These are phyloP conservation scores for Ramularia collo-cygni DNA, from an alignment of 2,329 filamentous ascomycete species.

Conservation along the genomic window DNA sequence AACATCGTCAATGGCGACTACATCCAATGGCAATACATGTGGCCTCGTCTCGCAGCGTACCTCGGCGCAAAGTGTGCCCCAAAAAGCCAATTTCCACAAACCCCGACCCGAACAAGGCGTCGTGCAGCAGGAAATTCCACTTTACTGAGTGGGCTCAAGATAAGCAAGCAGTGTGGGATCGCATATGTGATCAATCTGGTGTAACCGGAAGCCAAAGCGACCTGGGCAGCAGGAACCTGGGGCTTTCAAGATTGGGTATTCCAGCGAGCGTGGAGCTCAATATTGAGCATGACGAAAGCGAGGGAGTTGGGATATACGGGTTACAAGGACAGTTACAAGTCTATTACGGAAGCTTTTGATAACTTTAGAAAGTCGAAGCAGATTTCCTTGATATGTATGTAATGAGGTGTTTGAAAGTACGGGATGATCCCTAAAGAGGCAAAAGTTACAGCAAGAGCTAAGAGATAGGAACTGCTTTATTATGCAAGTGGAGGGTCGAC, in stretches of 20 bases:
- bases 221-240: slow-evolving; percentile 42
- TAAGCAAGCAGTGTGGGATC: slow-evolving; percentile 35
- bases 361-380: slow-evolving; percentile 9
- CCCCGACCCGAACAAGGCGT: slow-evolving; percentile 24
- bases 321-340: slow-evolving; percentile 35
- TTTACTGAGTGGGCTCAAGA: slow-evolving; percentile 36
- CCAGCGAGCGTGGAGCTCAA: slow-evolving; percentile 36
- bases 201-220: slow-evolving; percentile 30
- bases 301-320: slow-evolving; percentile 40
- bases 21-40: slow-evolving; percentile 35
- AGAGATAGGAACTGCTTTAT: no score
- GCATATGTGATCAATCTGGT: slow-evolving; percentile 29
- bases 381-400: no score
- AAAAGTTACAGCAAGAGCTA: no score
- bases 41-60: slow-evolving; percentile 34
- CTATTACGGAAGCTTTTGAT: slow-evolving; percentile 32
- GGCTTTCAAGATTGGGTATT: slow-evolving; percentile 38
- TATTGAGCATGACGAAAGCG: slow-evolving; percentile 42
- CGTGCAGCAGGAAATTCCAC: slow-evolving; percentile 36
- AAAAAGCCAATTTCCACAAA: slow-evolving; percentile 11
- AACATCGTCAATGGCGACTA: slow-evolving; percentile 37
- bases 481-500: no score
- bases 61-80: slow-evolving; percentile 26
- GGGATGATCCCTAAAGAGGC: no score
- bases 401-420: no score